These are phyloP conservation scores for Syncephalis fuscata DNA, from an alignment of 371 early-diverging fungal species.

Conservation along the genomic window DNA sequence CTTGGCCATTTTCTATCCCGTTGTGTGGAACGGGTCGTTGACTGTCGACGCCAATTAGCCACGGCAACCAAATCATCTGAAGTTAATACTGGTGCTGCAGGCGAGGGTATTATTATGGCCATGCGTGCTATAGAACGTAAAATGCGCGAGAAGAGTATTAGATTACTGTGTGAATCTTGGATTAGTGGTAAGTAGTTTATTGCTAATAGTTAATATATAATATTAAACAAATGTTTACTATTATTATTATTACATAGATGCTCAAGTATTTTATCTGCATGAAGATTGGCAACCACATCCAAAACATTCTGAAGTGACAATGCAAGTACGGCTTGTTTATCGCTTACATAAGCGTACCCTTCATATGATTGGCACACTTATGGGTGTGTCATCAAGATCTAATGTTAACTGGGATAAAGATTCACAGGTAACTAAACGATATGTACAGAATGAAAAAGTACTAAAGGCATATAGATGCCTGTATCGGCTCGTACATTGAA, in stretches of 20 bases:
- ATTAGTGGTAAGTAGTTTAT: slow-evolving; percentile 16
- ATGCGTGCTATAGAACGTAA: slow-evolving; percentile 23
- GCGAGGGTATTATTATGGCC: slow-evolving; percentile 1
- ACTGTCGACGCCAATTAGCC: slow-evolving; percentile 29
- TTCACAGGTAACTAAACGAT: too few species aligned
- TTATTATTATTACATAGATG: slow-evolving; percentile 29
- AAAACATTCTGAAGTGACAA: slow-evolving; percentile 46
- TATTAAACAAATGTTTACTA: slow-evolving; percentile 7
- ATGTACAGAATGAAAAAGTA: too few species aligned
- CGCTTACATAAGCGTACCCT: too few species aligned
- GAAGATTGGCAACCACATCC: slow-evolving; percentile 78
- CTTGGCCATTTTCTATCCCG: slow-evolving; percentile 27
- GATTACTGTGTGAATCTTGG: slow-evolving; percentile 29
- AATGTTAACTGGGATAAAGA: too few species aligned
- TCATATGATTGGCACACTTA: too few species aligned
- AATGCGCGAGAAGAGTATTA: slow-evolving; percentile 22
- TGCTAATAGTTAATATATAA: slow-evolving; percentile 10
- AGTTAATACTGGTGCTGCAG: slow-evolving; percentile 13
- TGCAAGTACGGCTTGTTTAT: too few species aligned
- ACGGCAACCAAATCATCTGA: slow-evolving; percentile 27
- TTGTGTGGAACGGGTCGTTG: slow-evolving; percentile 21
- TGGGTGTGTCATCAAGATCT: too few species aligned
- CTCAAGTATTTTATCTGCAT: slow-evolving; percentile 51
- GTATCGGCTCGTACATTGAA: too few species aligned
- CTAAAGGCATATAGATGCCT: too few species aligned